A percentile compares a stretch with the other conserved stretches of the same genome.
Evolutionary conservation across 2,329 filamentous ascomycete genomes (phyloP).

Genomic region (Tolypocladium inflatum): DNA sequence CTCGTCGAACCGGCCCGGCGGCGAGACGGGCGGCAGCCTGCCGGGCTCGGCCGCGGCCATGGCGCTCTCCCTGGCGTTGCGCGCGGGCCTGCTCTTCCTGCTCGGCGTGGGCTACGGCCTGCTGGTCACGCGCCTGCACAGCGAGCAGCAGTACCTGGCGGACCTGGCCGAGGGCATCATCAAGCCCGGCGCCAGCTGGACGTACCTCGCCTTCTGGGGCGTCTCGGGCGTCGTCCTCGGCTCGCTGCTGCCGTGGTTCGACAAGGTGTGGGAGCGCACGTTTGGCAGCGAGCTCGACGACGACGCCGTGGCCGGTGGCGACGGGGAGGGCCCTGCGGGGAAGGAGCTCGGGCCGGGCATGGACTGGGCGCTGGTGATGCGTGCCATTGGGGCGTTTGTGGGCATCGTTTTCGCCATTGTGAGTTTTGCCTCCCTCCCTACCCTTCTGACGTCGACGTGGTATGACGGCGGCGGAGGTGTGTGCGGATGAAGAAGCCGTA

Average conservation of each 20-base stretch:
- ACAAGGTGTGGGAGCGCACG: constrained; percentile 59
- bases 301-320: constrained; percentile 15
- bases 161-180: constrained; percentile 43
- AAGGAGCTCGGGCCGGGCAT: constrained; percentile 34
- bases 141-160: constrained; percentile 50
- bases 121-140: constrained; percentile 71
- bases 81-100: constrained; percentile 59
- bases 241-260: constrained; percentile 73
- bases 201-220: constrained; percentile 76
- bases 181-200: constrained; percentile 40
- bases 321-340: constrained; percentile 14
- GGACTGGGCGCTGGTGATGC: constrained; percentile 62
- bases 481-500: not conserved
- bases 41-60: constrained; percentile 13
- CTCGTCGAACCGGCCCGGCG: constrained; percentile 21
- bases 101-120: constrained; percentile 78
- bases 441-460: too few species aligned
- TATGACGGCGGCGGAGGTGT: too few species aligned
- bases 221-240: constrained; percentile 68
- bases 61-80: constrained; percentile 41
- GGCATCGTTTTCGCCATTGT: constrained; percentile 66
- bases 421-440: constrained; percentile 28
- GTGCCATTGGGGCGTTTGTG: constrained; percentile 50
- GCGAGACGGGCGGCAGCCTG: constrained; percentile 13
- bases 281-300: constrained; percentile 27